Conservation (phyloP, 2,329 filamentous ascomycete species). For the Fusarium albosuccineum region DNA sequence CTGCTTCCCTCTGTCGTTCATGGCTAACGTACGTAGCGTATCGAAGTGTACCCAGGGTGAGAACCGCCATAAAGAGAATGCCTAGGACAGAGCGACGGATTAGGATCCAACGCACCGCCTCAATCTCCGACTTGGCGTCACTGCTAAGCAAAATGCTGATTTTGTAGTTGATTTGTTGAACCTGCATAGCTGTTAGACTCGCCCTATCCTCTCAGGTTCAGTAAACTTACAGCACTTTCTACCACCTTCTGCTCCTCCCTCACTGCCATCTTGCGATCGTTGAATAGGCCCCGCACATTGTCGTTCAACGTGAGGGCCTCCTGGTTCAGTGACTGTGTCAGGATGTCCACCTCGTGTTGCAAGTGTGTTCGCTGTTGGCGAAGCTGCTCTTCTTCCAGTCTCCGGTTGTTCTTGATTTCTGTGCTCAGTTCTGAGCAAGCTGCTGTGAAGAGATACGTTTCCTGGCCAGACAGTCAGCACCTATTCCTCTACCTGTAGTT, state of each 20-base stretch:
- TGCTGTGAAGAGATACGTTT: slow-evolving; percentile 92
- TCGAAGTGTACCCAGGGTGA: slow-evolving; percentile 70
- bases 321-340: slow-evolving; percentile 86
- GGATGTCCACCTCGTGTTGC: slow-evolving; percentile 95
- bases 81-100: slow-evolving; percentile 73
- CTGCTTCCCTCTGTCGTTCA: slow-evolving; percentile 61
- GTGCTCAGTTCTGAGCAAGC: slow-evolving; percentile 93
- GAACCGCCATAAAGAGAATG: slow-evolving; percentile 74
- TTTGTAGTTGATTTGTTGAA: slow-evolving; percentile 96
- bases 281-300: slow-evolving; percentile 94
- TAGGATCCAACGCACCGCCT: slow-evolving; percentile 88
- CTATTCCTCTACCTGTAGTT: neutral
- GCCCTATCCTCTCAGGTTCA: neutral
- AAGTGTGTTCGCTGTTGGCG: slow-evolving; percentile 86
- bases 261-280: slow-evolving; percentile 94
- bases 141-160: slow-evolving; percentile 92
- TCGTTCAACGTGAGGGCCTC: slow-evolving; percentile 87
- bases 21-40: slow-evolving; percentile 70
- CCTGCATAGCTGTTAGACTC: slow-evolving; percentile 59
- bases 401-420: slow-evolving; percentile 84
- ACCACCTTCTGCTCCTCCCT: slow-evolving; percentile 87
- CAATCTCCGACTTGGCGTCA: slow-evolving; percentile 91
- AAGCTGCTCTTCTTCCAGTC: slow-evolving; percentile 82
- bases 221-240: slow-evolving; percentile 77
- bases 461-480: slow-evolving; percentile 57